Evolutionary conservation across 345 rosid species (phyloP), one percentile per base, ranked within the genome.

Genomic region (Clarkia xantiana): DNA sequence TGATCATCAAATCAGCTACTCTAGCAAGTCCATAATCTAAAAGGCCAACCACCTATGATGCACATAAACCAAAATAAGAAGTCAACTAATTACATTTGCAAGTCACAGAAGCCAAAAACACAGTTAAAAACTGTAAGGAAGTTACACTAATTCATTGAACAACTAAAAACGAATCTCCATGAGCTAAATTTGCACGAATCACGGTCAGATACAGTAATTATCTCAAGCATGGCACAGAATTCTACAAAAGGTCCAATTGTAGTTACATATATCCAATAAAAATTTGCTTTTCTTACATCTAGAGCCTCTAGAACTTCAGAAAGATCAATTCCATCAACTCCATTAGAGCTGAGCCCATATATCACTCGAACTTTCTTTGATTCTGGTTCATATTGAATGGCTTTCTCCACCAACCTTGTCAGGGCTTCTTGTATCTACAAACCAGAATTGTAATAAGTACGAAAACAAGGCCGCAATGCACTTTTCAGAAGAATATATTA

Each of bases 341-440:
- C 80, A 53, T 72, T 74, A 47, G 68, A 53, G 58, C 63, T 62
- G 45, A 71, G 57, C 55, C 45, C 55, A 73, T 76, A 76, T 59
- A 59, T 78, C 63, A 91, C 86, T 55, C 56, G 57, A 42, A 84
- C 62, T 54, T 57, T 65, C 52, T 63, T 45, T 34, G 78, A 50
- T 18, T 76, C 84, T 29, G 54, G 74, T 64, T 84, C 87, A 17
- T 81, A 84, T 60, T 5, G 70, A 62, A 91, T 85, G 25, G 94
- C 98, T 53, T 54, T 74, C 45, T 68, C 89, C 84, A 80, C 66
- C 49, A 84, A 72, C 59, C 58, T 81, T 29, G 69, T 76, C 40
- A 91, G 83, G 72, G 84, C 48, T 54, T 76, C 86, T 86, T 87
- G 98, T 69, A 91, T 78, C 98, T 91, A 64, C 84, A 86, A 77